Percentiles rank a stretch among this genome's conserved stretches.
phyloP scores from a whole-genome alignment of 768 basidiomycete genomes.

The Lanmaoa pseudosensibilis region DNA sequence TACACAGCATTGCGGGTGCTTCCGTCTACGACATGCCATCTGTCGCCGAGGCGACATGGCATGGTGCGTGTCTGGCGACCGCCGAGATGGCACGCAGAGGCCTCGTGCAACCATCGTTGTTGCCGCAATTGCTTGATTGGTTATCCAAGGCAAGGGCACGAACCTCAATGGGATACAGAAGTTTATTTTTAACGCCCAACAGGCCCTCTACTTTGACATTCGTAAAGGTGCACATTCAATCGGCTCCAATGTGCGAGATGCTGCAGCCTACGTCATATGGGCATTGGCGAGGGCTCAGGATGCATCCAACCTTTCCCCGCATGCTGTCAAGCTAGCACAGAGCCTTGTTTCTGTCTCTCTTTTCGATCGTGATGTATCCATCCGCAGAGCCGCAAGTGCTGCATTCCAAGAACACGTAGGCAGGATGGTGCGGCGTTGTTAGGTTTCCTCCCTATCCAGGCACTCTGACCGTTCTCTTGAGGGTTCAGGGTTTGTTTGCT shows the following conservation, averaged over 20 bases:
- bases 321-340: slow-evolving; percentile 65
- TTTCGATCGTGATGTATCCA: slow-evolving; percentile 92
- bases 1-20: slow-evolving; percentile 66
- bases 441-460: slow-evolving; percentile 1
- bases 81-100: slow-evolving; percentile 90
- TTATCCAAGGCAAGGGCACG: slow-evolving; percentile 62
- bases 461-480: slow-evolving; percentile 18
- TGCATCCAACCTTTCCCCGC: slow-evolving; percentile 53
- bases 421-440: slow-evolving; percentile 63
- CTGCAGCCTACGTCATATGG: slow-evolving; percentile 94
- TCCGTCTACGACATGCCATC: slow-evolving; percentile 70
- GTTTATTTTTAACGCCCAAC: slow-evolving; percentile 13
- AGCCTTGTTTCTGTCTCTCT: slow-evolving; percentile 76
- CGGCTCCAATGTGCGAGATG: slow-evolving; percentile 92
- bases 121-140: slow-evolving; percentile 74
- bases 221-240: slow-evolving; percentile 91
- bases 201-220: slow-evolving; percentile 93
- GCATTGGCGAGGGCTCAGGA: slow-evolving; percentile 83
- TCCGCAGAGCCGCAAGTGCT: slow-evolving; percentile 93
- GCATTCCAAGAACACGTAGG: slow-evolving; percentile 98
- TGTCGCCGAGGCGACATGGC: slow-evolving; percentile 87
- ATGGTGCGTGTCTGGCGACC: slow-evolving; percentile 88
- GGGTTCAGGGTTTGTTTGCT: slow-evolving; percentile 75
- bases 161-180: slow-evolving; percentile 9
- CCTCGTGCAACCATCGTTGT: slow-evolving; percentile 55